phyloP scores from a whole-genome alignment of 2,329 filamentous ascomycete genomes.

The Apiospora aurea region DNA sequence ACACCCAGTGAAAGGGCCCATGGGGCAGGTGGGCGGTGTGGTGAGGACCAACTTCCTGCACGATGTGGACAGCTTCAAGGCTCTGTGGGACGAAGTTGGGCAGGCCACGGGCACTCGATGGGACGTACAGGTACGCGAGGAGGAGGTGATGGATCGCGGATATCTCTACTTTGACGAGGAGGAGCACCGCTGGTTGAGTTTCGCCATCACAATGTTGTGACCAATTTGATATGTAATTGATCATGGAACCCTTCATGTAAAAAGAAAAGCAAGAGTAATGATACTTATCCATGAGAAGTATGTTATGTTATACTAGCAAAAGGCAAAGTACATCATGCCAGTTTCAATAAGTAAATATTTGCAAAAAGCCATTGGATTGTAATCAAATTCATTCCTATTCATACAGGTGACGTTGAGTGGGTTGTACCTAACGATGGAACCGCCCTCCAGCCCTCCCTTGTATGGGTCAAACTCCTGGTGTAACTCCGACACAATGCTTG shows the following conservation, averaged over 20 bases:
- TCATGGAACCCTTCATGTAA: too few species aligned
- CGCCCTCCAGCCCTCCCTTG: neutral
- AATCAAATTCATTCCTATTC: neutral
- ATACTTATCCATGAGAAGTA: too few species aligned
- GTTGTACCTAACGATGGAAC: neutral
- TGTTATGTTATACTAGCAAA: too few species aligned
- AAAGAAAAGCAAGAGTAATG: too few species aligned
- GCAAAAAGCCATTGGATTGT: neutral
- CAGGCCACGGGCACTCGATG: neutral
- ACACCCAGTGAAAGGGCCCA: slow-evolving; percentile 16
- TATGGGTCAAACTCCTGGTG: neutral
- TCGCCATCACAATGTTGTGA: slow-evolving; percentile 1
- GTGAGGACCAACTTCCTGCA: slow-evolving; percentile 22
- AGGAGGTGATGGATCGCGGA: slow-evolving; percentile 8
- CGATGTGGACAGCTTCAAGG: slow-evolving; percentile 14
- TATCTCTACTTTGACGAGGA: slow-evolving; percentile 13
- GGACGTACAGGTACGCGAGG: neutral
- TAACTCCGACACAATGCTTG: neutral
- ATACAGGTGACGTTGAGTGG: neutral
- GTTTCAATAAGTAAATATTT: too few species aligned
- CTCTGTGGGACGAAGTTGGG: slow-evolving; percentile 19
- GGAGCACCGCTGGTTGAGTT: slow-evolving; percentile 22
- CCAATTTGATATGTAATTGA: too few species aligned
- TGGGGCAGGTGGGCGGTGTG: neutral
- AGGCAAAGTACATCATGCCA: too few species aligned